These are phyloP conservation scores for Aspergillus hiratsukae DNA, from an alignment of 2,329 filamentous ascomycete genomes.

Conservation along the genomic window DNA sequence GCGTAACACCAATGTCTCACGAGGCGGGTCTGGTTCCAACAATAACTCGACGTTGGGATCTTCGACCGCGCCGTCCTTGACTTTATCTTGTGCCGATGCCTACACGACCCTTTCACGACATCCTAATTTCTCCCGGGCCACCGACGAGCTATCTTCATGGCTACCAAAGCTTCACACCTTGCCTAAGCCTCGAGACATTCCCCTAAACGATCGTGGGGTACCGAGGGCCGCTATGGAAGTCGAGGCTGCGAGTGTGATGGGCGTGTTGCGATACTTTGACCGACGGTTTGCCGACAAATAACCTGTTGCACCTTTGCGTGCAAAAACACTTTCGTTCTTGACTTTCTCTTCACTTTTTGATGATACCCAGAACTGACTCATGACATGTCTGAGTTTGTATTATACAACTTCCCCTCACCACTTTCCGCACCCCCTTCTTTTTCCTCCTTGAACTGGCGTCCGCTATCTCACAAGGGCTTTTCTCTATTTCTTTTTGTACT, in stretches of 20 bases:
- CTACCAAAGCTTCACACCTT: constrained; percentile 66
- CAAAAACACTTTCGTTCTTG: not conserved
- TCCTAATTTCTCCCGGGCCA: constrained; percentile 68
- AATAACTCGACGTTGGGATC: constrained; percentile 23
- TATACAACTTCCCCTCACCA: constrained; percentile 10
- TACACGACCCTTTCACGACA: constrained; percentile 76
- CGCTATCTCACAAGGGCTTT: not conserved
- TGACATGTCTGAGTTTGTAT: constrained; percentile 23
- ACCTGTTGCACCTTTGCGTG: constrained; percentile 4
- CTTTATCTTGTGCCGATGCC: constrained; percentile 69
- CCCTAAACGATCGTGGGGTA: constrained; percentile 20
- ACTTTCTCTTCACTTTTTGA: constrained; percentile 8
- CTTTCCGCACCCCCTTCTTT: not conserved
- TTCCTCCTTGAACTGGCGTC: not conserved
- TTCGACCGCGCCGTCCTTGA: constrained; percentile 45
- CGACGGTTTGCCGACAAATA: constrained; percentile 56
- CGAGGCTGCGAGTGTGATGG: constrained; percentile 80
- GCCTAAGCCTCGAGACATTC: constrained; percentile 34
- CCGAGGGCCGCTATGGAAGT: constrained; percentile 63
- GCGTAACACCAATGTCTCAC: constrained; percentile 21
- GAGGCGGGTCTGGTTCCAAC: constrained; percentile 17
- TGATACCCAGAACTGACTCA: constrained; percentile 26
- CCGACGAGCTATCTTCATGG: constrained; percentile 71
- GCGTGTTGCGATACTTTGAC: constrained; percentile 76
- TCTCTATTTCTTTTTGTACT: not conserved